Base-by-base conservation (phyloP, 805 yeast species). In the Wickerhamiella lipophila region DNA sequence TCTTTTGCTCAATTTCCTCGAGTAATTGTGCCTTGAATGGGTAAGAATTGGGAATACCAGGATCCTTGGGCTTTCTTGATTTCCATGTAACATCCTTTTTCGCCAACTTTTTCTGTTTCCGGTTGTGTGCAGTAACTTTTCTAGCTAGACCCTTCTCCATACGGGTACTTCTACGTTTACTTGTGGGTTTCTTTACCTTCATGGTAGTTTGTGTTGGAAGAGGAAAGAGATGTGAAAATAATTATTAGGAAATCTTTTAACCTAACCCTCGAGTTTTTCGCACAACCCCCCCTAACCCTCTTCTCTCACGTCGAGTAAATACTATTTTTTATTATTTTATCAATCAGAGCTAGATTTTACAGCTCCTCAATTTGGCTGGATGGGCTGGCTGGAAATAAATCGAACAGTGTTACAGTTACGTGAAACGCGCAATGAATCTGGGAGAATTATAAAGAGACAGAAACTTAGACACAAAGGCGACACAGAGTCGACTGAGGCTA, bases 1-100 rank as follows among this genome's bases (percentile, higher is more conserved):
- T 69, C 74, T 67, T 70, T 67, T 61, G 65, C 63, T 76, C 68
- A 66, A 73, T 53, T 65, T 69, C 64, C 63, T 71, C 69, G 50
- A 92, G 69, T 50, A 92, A 78, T 65, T 76, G 75, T 55, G 83
- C 94, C 65, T 89, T 92, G 70, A 87, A 92, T 29, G 98, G 98
- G 74, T 87, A 92, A 58, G 81, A 79, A 47, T 94, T 71, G 50
- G 98, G 98, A 58, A 92, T 89, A 55, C 97, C 97, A 9, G 89
- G 88, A 64, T 88, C 96, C 67, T 85, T 89, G 60, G 77, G 78
- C 50, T 68, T 67, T 60, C 79, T 78, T 15, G 95, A 83, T 64
- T 77, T 86, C 98, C 98, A 92, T 13, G 97, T 92, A 3, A 77
- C 78, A 64, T 89, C 96, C 62, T 77, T 87, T 74, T 92, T 92